Conservation (phyloP, 805 yeast species). For the Kluyveromyces siamensis region DNA sequence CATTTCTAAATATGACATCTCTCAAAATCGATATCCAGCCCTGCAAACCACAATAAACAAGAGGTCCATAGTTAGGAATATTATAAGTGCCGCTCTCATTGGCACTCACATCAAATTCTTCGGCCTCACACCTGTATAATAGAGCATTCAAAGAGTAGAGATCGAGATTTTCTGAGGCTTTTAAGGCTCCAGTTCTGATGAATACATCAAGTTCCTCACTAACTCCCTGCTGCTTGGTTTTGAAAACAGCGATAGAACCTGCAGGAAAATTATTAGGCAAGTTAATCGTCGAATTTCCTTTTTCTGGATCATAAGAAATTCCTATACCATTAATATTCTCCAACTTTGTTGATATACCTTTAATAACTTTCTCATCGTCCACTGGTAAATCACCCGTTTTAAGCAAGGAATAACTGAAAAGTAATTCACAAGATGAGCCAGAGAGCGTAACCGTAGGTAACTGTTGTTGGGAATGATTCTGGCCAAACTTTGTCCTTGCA, state of each 20-base stretch:
- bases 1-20: conserved; percentile 53
- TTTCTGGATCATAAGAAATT: conserved; percentile 35
- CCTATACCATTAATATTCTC: conserved; percentile 42
- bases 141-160: conserved; percentile 67
- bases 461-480: conserved; percentile 38
- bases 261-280: conserved; percentile 66
- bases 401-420: conserved; percentile 49
- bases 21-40: conserved; percentile 79
- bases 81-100: conserved; percentile 67
- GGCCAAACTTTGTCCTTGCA: conserved; percentile 71
- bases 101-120: conserved; percentile 72
- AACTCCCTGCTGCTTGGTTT: conserved; percentile 60
- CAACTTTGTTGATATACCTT: conserved; percentile 60
- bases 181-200: conserved; percentile 67
- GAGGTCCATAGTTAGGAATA: conserved; percentile 63
- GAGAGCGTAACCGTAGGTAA: conserved; percentile 49
- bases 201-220: conserved; percentile 55
- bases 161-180: conserved; percentile 53
- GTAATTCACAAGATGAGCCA: conserved; percentile 50
- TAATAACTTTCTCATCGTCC: conserved; percentile 35
- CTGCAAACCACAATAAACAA: conserved; percentile 84
- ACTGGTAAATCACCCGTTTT: conserved; percentile 40
- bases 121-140: conserved; percentile 72
- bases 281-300: conserved; percentile 41
- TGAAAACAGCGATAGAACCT: conserved; percentile 82